Conservation (phyloP, 140 eudicot genomes). For the Anethum foeniculum region DNA sequence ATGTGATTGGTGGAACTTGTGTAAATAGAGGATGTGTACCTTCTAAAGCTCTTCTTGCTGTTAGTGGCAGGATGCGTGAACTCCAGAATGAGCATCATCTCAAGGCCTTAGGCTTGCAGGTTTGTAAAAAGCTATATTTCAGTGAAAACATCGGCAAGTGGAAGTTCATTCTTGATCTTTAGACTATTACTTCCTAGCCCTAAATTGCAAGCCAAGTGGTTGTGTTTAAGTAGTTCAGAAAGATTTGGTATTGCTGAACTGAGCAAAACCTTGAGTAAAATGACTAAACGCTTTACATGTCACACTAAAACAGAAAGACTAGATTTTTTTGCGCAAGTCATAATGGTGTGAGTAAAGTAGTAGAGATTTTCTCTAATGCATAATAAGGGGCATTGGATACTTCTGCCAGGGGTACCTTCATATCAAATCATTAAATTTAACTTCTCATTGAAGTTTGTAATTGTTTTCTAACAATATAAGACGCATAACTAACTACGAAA, state of each 20-base stretch:
- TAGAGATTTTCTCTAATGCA: not conserved
- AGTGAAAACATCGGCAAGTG: not conserved
- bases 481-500: not conserved
- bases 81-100: conserved; percentile 76
- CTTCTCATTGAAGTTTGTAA: not conserved
- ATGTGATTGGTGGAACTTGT: conserved; percentile 87
- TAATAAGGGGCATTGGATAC: not conserved
- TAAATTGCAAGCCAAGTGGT: not conserved
- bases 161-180: not conserved
- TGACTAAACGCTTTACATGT: not conserved
- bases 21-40: conserved; percentile 95
- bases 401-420: not conserved
- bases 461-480: not conserved
- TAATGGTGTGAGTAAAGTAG: not conserved
- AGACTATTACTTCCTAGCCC: not conserved
- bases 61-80: conserved; percentile 92
- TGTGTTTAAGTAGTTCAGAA: not conserved
- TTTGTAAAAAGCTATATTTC: not conserved
- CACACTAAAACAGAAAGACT: not conserved
- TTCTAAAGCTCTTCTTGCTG: conserved; percentile 92
- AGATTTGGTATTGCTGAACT: not conserved
- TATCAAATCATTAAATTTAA: not conserved
- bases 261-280: not conserved
- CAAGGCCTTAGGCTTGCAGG: conserved; percentile 81
- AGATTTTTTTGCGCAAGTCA: not conserved